These are phyloP conservation scores for Talaromyces borbonicus DNA, from an alignment of 495 filamentous ascomycete species.

Conservation along the genomic window DNA sequence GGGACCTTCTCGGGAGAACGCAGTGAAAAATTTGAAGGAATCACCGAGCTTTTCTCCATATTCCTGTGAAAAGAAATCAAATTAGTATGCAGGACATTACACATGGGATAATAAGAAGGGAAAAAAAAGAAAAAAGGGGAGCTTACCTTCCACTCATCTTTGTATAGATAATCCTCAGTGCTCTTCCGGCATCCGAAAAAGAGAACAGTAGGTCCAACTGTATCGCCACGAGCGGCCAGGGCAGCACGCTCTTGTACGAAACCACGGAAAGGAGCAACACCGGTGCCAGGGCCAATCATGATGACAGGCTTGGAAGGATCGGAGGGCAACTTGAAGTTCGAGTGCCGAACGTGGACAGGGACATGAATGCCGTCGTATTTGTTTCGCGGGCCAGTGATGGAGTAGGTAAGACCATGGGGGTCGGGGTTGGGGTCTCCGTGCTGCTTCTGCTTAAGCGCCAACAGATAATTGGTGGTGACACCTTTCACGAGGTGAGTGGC, in stretches of 20 bases:
- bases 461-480: constrained; percentile 93
- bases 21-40: constrained; percentile 76
- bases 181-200: constrained; percentile 90
- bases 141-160: constrained; percentile 87
- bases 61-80: constrained; percentile 43
- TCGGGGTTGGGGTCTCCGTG: constrained; percentile 80
- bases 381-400: constrained; percentile 84
- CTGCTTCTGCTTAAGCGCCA: constrained; percentile 96
- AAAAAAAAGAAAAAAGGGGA: not conserved
- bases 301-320: constrained; percentile 91
- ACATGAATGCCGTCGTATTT: constrained; percentile 96
- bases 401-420: constrained; percentile 79
- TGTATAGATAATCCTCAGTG: constrained; percentile 85
- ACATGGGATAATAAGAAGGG: not conserved
- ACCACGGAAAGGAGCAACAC: constrained; percentile 90
- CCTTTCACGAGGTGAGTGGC: constrained; percentile 77
- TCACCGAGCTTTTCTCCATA: constrained; percentile 76
- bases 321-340: constrained; percentile 97
- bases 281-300: constrained; percentile 92
- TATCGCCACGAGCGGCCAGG: constrained; percentile 66
- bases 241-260: constrained; percentile 91
- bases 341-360: constrained; percentile 92
- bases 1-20: constrained; percentile 73
- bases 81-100: constrained; percentile 5
- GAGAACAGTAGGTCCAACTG: constrained; percentile 79